Percentiles rank a stretch among this genome's conserved stretches.
phyloP scores from a whole-genome alignment of 306 rosid genomes.

The Glycine latifolia region DNA sequence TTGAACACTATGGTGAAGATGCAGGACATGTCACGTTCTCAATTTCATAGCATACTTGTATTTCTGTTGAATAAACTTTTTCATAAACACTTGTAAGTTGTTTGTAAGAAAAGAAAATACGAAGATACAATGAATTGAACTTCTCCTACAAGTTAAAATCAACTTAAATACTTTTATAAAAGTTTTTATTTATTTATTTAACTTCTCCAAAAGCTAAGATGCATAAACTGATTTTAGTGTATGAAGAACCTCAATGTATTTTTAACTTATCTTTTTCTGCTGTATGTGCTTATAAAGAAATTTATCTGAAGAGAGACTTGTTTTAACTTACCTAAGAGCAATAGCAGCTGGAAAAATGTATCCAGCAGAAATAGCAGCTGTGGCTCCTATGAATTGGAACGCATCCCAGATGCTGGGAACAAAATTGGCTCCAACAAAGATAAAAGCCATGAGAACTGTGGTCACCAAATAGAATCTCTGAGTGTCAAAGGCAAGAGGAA shows the following conservation, averaged over 20 bases:
- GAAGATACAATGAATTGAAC: no score
- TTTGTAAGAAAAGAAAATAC: no score
- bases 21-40: no score
- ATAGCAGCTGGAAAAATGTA: constrained; percentile 21
- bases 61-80: no score
- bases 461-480: not conserved
- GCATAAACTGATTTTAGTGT: not conserved
- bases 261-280: no score
- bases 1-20: not conserved
- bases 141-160: no score
- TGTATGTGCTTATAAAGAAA: not conserved
- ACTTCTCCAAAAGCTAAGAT: no score
- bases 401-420: constrained; percentile 29
- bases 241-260: not conserved
- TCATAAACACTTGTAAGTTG: no score
- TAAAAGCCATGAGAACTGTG: not conserved
- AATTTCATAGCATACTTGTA: no score
- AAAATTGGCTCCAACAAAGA: constrained; percentile 22
- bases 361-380: not conserved
- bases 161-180: no score
- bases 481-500: not conserved
- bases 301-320: not conserved
- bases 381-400: constrained; percentile 11
- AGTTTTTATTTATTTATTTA: no score
- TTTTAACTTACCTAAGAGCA: not conserved